These are phyloP conservation scores for Fusarium subtropicale DNA, from an alignment of 2,329 filamentous ascomycete species.

Conservation along the genomic window DNA sequence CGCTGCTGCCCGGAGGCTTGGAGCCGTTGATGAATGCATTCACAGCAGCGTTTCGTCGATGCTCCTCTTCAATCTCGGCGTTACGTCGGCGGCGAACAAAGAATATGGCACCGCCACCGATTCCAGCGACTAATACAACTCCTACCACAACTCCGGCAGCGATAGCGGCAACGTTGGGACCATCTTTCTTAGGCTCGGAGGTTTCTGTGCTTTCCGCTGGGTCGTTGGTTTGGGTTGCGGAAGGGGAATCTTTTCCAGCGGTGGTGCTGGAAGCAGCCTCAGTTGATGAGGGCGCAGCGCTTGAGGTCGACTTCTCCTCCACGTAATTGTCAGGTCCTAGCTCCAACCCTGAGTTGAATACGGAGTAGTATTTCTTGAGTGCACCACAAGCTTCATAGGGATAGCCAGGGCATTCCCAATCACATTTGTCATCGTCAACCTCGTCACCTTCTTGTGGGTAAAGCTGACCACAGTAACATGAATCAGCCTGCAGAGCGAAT, in stretches of 20 bases:
- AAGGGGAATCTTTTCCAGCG: slow-evolving; percentile 3
- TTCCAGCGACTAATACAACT: slow-evolving; percentile 74
- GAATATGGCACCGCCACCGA: slow-evolving; percentile 77
- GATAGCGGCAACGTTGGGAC: slow-evolving; percentile 83
- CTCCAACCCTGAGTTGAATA: slow-evolving; percentile 64
- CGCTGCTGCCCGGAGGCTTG: slow-evolving; percentile 71
- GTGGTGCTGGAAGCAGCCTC: slow-evolving; percentile 40
- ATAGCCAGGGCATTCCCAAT: slow-evolving; percentile 73
- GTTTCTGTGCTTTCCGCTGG: slow-evolving; percentile 2
- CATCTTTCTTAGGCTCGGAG: slow-evolving; percentile 42
- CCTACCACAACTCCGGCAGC: slow-evolving; percentile 90
- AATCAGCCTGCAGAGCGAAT: slow-evolving; percentile 70
- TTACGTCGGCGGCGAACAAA: slow-evolving; percentile 81
- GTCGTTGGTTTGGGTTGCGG: slow-evolving; percentile 32
- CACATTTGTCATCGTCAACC: slow-evolving; percentile 70
- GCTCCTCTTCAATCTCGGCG: slow-evolving; percentile 83
- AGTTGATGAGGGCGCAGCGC: slow-evolving; percentile 45
- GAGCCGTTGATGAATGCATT: slow-evolving; percentile 78
- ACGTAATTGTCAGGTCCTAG: slow-evolving; percentile 51
- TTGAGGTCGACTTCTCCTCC: slow-evolving; percentile 16
- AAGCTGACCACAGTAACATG: slow-evolving; percentile 79
- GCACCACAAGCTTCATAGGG: slow-evolving; percentile 69
- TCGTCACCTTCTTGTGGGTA: slow-evolving; percentile 70
- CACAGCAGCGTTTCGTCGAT: slow-evolving; percentile 82
- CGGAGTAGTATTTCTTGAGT: slow-evolving; percentile 53